Conservation (phyloP, 768 basidiomycete species). For the Tricholoma furcatifolium region DNA sequence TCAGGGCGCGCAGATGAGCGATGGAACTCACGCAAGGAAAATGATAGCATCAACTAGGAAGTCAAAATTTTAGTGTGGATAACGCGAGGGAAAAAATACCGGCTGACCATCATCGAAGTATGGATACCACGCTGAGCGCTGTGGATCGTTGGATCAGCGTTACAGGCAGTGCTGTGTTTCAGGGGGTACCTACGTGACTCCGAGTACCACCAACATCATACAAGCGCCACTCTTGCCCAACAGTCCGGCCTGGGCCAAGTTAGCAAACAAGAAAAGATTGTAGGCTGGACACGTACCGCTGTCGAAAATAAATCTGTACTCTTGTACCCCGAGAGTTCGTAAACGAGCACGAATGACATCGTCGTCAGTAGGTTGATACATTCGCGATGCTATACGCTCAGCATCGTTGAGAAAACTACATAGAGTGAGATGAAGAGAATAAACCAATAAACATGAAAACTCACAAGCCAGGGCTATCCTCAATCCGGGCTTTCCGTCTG, state of each 20-base stretch:
- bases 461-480: conserved; percentile 76
- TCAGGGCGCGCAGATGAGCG: conserved; percentile 3
- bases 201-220: conserved; percentile 82
- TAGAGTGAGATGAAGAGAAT: neutral
- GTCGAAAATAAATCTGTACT: conserved; percentile 66
- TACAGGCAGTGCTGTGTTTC: conserved; percentile 7
- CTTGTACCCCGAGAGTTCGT: conserved; percentile 76
- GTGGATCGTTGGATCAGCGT: conserved; percentile 13
- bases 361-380: conserved; percentile 69
- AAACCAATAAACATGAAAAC: conserved; percentile 24
- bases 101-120: conserved; percentile 73
- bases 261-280: neutral
- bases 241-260: conserved; percentile 43
- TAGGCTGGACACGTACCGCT: conserved; percentile 41
- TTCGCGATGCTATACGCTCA: conserved; percentile 58
- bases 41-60: conserved; percentile 72
- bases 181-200: conserved; percentile 52
- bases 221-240: conserved; percentile 73
- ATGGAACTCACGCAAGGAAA: conserved; percentile 60
- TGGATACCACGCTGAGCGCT: conserved; percentile 77
- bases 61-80: conserved; percentile 1
- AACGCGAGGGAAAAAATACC: neutral
- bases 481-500: conserved; percentile 53
- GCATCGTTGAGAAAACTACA: conserved; percentile 69
- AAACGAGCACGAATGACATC: conserved; percentile 80